These are phyloP conservation scores for Murraya paniculata DNA, from an alignment of 345 rosid genomes.

Conservation along the genomic window DNA sequence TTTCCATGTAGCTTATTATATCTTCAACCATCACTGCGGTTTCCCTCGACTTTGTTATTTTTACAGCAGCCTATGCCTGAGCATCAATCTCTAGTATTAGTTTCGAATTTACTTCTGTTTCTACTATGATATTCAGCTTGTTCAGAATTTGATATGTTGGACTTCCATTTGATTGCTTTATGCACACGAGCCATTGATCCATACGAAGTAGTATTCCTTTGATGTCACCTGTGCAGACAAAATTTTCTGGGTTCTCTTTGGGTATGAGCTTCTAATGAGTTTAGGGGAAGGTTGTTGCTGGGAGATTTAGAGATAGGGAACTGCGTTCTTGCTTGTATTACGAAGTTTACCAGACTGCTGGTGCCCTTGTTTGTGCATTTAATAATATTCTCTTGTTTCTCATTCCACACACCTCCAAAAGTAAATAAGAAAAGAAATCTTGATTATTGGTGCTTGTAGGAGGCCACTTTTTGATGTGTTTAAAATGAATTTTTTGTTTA, in stretches of 20 bases:
- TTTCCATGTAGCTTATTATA: not conserved
- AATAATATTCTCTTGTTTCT: not conserved
- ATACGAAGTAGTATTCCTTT: not conserved
- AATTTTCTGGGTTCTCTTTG: not conserved
- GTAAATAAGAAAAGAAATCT: not conserved
- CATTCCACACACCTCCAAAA: not conserved
- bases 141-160: not conserved
- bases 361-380: not conserved
- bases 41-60: not conserved
- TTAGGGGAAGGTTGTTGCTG: not conserved
- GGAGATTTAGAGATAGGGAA: not conserved
- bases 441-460: not conserved
- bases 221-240: not conserved
- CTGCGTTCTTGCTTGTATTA: not conserved
- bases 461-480: not conserved
- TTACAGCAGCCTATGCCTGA: not conserved
- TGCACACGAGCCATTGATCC: not conserved
- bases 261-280: not conserved
- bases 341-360: not conserved
- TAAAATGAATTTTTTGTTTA: not conserved
- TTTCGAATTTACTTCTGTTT: not conserved
- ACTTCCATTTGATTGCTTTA: not conserved
- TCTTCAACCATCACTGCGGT: not conserved
- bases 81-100: not conserved
- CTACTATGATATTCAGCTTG: not conserved